Base-by-base conservation (phyloP, 2,329 filamentous ascomycete genomes). In the Fusarium torreyae region DNA sequence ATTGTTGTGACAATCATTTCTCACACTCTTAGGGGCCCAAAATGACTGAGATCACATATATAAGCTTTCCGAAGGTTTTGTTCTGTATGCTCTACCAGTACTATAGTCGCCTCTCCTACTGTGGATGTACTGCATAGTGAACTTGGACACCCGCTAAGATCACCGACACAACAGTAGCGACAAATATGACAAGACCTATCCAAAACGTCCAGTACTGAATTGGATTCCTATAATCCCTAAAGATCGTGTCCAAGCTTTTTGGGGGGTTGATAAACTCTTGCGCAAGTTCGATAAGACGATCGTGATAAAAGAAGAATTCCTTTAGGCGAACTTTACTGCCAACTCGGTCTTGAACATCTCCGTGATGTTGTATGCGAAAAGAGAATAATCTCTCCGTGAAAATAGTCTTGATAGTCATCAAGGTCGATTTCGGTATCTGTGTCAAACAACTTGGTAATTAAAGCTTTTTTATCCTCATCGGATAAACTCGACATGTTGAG, bases 151-250 rank as follows among this genome's bases (percentile, higher is more conserved):
- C 50, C 13, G 38, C 39, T 18, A 54, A 26, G 17, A 34, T 20
- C 2, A n/a, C 38, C 15, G 50, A 53, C 28, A n/a, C 20, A 3
- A 53, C 28, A 9, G 50, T 53, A 20, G 50, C 39, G 5, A 34
- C 6, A 10, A 43, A 52, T 6, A 53, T 44, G 4, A 53, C 28
- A 4, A 54, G 31, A 18, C 40, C 40, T 45, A 45, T 24, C 40
- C 20, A 54, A 28, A 54, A 44, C 11, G 20, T 54, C 38, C 50
- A 53, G 15, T 53, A 53, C 39, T 53, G 50, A 24, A 53, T 53
- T 1, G 39, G 28, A 6, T 53, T 53, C 13, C 50, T 53, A 11
- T 36, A 53, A 6, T 44, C 50, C 8, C 13, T 44, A 9, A 53
- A 52, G 14, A 43, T 52, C 3, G 38, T 52, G 14, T 43, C 31